These are phyloP conservation scores for Aspergillus arachidicola DNA, from an alignment of 2,329 filamentous ascomycete species.

Conservation along the genomic window DNA sequence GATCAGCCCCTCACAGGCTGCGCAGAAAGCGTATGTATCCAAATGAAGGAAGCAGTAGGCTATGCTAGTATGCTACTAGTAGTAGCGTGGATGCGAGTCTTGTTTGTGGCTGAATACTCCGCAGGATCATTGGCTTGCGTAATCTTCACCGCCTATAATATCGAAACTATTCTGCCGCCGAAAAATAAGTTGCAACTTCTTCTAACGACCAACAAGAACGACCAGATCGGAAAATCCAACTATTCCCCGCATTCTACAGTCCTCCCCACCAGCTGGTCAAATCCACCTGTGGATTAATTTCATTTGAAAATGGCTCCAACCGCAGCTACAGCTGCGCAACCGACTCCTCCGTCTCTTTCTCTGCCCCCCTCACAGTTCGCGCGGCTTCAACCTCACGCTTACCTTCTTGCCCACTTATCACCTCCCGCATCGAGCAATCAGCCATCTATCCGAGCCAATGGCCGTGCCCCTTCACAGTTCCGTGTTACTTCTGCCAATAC, in stretches of 20 bases:
- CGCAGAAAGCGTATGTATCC: not conserved
- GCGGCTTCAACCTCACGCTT: constrained; percentile 84
- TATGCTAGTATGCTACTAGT: not conserved
- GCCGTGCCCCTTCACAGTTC: constrained; percentile 69
- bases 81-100: not conserved
- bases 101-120: not conserved
- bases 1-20: not conserved
- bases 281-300: not conserved
- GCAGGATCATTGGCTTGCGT: not conserved
- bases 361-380: constrained; percentile 73
- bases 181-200: constrained; percentile 24
- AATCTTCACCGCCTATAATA: constrained; percentile 18
- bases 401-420: constrained; percentile 84
- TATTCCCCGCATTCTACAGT: not conserved
- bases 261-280: not conserved
- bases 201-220: constrained; percentile 10
- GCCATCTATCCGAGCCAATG: constrained; percentile 75
- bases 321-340: constrained; percentile 25
- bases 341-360: constrained; percentile 50
- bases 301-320: constrained; percentile 26
- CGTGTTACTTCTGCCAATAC: constrained; percentile 77
- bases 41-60: not conserved
- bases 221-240: not conserved
- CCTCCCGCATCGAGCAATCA: constrained; percentile 53
- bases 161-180: constrained; percentile 22